Conservation (phyloP, 2,329 filamentous ascomycete species). For the Fusarium sp. region DNA sequence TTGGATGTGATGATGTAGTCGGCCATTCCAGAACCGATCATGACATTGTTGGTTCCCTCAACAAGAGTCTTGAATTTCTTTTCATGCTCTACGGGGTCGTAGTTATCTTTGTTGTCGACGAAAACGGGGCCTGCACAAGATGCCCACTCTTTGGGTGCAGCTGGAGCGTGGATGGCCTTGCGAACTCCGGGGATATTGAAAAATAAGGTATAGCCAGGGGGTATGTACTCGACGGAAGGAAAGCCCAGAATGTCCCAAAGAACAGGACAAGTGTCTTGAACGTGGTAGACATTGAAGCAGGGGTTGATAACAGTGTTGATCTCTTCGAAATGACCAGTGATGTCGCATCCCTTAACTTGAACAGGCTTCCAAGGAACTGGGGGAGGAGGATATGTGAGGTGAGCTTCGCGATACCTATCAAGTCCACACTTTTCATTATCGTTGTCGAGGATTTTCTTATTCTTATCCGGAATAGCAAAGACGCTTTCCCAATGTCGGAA, state of each 20-base stretch:
- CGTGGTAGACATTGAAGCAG: constrained; percentile 21
- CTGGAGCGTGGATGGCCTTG: constrained; percentile 17
- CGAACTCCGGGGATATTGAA: constrained; percentile 18
- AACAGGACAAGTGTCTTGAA: constrained; percentile 14
- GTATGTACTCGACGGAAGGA: constrained; percentile 3
- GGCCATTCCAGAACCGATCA: constrained; percentile 17
- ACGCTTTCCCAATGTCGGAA: constrained; percentile 26
- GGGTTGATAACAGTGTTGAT: constrained; percentile 18
- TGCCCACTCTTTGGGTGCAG: constrained; percentile 7
- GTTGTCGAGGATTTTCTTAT: constrained; percentile 24
- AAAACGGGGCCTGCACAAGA: constrained; percentile 11
- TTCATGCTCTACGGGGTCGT: constrained; percentile 11
- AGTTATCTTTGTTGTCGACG: background rate
- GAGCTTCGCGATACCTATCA: constrained; percentile 21
- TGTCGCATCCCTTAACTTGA: constrained; percentile 18
- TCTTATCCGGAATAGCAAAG: constrained; percentile 23
- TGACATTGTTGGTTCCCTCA: constrained; percentile 21
- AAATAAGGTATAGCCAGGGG: background rate
- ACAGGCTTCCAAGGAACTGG: constrained; percentile 15
- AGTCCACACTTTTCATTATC: constrained; percentile 26
- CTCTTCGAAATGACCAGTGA: constrained; percentile 17
- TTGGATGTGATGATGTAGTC: constrained; percentile 31
- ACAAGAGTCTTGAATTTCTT: constrained; percentile 23
- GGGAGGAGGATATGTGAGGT: constrained; percentile 16
- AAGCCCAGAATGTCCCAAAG: constrained; percentile 11